These are phyloP conservation scores for Clarkia xantiana DNA, from an alignment of 345 rosid species.

Conservation along the genomic window DNA sequence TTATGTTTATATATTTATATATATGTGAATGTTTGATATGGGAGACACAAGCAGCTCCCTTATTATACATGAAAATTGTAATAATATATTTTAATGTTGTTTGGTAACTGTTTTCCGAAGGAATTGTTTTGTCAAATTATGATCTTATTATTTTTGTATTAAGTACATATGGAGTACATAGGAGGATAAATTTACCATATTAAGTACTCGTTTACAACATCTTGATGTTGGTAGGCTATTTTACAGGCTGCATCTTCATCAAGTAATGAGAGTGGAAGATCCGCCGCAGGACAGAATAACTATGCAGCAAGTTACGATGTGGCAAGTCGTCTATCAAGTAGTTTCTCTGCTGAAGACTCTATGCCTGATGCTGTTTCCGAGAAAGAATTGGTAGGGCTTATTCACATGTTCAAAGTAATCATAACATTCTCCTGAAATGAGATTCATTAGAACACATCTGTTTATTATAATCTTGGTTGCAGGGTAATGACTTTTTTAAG, in stretches of 20 bases:
- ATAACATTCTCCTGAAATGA: not conserved
- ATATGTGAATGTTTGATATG: no score
- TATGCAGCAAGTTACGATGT: constrained; percentile 25
- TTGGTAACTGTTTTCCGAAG: no score
- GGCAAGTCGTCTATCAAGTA: constrained; percentile 23
- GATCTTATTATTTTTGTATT: no score
- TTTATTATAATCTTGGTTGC: constrained; percentile 6
- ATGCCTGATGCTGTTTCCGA: constrained; percentile 61
- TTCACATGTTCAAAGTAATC: not conserved
- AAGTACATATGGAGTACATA: no score
- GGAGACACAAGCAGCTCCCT: not conserved
- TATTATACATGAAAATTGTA: not conserved
- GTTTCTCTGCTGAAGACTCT: constrained; percentile 26
- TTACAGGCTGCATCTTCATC: constrained; percentile 11
- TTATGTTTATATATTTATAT: no score
- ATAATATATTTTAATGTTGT: no score
- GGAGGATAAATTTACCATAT: no score
- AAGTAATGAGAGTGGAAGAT: constrained; percentile 18
- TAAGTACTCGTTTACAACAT: no score
- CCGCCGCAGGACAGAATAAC: constrained; percentile 18
- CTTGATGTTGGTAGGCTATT: not conserved
- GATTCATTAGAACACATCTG: not conserved
- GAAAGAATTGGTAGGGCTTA: constrained; percentile 54
- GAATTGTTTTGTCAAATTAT: no score
- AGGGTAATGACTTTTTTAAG: constrained; percentile 86